Evolutionary conservation across 1,139 yeast genomes (phyloP).

Genomic region (Entelexis sorbosivorans): DNA sequence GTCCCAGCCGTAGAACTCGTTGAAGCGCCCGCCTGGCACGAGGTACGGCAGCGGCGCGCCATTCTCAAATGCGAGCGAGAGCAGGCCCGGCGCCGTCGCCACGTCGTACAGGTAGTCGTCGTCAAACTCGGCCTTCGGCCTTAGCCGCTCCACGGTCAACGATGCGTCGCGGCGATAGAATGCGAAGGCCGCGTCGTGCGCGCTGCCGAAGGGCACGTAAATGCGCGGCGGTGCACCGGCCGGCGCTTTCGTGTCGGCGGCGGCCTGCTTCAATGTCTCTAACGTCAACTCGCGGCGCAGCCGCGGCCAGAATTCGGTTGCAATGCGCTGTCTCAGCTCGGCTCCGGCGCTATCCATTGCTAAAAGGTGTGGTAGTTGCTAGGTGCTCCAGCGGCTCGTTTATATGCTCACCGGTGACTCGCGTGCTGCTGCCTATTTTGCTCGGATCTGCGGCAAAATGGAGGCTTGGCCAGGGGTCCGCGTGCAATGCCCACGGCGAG

Average conservation of each 20-base stretch:
- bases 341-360: neutral
- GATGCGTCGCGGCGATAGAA: constrained; percentile 9
- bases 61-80: constrained; percentile 60
- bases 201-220: constrained; percentile 8
- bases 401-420: neutral
- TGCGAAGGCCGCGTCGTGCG: neutral
- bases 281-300: constrained; percentile 17
- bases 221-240: constrained; percentile 1
- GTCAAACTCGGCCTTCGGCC: constrained; percentile 38
- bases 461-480: neutral
- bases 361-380: neutral
- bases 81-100: constrained; percentile 73
- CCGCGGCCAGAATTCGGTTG: constrained; percentile 18
- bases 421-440: neutral
- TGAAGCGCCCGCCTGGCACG: constrained; percentile 96
- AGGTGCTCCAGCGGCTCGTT: neutral
- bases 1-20: constrained; percentile 97
- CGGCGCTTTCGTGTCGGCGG: constrained; percentile 15
- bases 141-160: constrained; percentile 3
- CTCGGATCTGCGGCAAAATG: neutral
- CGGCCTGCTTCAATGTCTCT: constrained; percentile 10
- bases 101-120: constrained; percentile 63
- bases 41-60: constrained; percentile 63
- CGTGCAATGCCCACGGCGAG: no score
- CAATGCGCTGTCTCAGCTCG: constrained; percentile 12